Conservation (phyloP, 176 grass and related monocot genomes). For the Cenchrus americanus region DNA sequence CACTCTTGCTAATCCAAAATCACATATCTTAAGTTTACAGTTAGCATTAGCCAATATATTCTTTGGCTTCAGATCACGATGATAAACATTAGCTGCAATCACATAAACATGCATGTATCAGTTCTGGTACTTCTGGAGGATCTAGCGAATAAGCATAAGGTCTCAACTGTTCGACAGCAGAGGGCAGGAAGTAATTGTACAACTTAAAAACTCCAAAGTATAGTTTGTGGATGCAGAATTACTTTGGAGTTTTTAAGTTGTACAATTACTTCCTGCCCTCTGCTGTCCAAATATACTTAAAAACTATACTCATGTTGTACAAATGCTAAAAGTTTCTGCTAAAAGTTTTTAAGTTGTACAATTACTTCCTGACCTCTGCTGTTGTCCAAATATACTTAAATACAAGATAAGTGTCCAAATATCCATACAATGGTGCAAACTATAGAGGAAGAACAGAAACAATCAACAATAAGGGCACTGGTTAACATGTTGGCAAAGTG, state of each 20-base stretch:
- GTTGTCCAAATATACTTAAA: too few species aligned
- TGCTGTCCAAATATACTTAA: too few species aligned
- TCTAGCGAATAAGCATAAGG: slow-evolving; percentile 33
- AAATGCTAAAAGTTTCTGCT: too few species aligned
- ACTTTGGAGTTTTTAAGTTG: too few species aligned
- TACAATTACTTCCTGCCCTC: too few species aligned
- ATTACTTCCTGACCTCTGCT: too few species aligned
- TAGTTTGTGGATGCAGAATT: background rate
- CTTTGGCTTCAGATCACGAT: slow-evolving; percentile 99
- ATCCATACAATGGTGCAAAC: slow-evolving; percentile 2
- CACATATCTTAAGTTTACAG: slow-evolving; percentile 99
- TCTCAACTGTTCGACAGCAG: slow-evolving; percentile 26
- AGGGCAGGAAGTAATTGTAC: background rate
- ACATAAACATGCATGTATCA: slow-evolving; percentile 36
- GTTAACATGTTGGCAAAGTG: slow-evolving; percentile 14
- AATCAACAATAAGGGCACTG: slow-evolving; percentile 18
- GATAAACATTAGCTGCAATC: slow-evolving; percentile 97
- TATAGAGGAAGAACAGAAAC: slow-evolving; percentile 1
- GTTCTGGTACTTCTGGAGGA: slow-evolving; percentile 7
- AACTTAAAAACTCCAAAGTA: background rate
- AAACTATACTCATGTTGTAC: too few species aligned
- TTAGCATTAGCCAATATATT: slow-evolving; percentile 99
- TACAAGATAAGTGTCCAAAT: background rate
- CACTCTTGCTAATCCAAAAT: slow-evolving; percentile 97
- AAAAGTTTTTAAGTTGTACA: too few species aligned